Evolutionary conservation across 208 protist species (phyloP), one percentile per base, ranked within the genome.

Genomic region (Crithidia brevicula): DNA sequence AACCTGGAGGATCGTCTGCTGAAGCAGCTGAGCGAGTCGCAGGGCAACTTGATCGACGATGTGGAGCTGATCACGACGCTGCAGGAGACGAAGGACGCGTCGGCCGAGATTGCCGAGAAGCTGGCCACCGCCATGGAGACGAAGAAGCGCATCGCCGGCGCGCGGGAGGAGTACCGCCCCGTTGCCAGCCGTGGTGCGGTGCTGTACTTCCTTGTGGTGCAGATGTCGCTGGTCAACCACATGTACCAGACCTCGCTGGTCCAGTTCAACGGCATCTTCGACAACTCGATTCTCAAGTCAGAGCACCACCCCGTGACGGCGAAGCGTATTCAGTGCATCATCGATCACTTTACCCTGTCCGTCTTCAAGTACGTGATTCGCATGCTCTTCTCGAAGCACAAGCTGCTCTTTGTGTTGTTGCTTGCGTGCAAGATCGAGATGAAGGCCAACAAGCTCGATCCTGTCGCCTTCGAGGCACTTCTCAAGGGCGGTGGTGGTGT

Each of bases 161-260:
- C 97, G 4, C 96, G 98, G 58, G 97, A 99, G 85, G 96, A 99
- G 85, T 99, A 99, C 89, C 86, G 97, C 45, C 89, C 96, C 1
- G 96, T 99, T 5, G 98, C 98, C 10, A 94, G 86, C 42, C 97
- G 98, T 58, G 98, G 98, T 69, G 97, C 97, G 22, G 94, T 99
- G 38, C 77, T 99, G 18, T 99, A 99, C 82, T 99, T 99, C 88
- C 74, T 99, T n/a, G 96, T 99, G 13, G 96, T 98, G 49, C 98
- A 99, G 70, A 99, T 99, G 96, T 91, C 91, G 4, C 64, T 98
- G 16, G 97, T 99, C 22, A 98, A 92, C 78, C 67, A 92, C 75
- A 99, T 99, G 98, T 99, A 99, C 83, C 97, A 99, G 80, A 99
- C 96, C 27, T 99, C 98, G 30, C 93, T 99, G 42, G 74, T 86